Evolutionary conservation across 2,329 filamentous ascomycete genomes (phyloP).

Genomic region (Bertia moriformis): DNA sequence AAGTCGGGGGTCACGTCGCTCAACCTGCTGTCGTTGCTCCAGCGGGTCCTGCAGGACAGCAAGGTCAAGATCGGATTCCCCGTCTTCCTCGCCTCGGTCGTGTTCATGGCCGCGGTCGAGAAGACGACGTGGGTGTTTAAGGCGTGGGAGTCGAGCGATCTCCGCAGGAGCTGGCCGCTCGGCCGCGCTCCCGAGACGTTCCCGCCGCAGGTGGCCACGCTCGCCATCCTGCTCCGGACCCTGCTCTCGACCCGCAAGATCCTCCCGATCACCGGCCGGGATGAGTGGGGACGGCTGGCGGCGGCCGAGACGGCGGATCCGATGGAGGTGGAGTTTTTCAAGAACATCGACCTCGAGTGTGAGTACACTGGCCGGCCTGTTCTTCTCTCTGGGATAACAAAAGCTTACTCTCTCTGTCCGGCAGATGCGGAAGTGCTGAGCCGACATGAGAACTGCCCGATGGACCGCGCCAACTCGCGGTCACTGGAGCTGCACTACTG

Average conservation of each 20-base stretch:
- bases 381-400: slow-evolving; percentile 2
- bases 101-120: slow-evolving; percentile 51
- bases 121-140: slow-evolving; percentile 58
- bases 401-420: background rate
- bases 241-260: slow-evolving; percentile 44
- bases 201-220: slow-evolving; percentile 40
- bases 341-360: slow-evolving; percentile 41
- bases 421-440: slow-evolving; percentile 11
- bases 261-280: slow-evolving; percentile 34
- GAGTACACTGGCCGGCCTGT: slow-evolving; percentile 13
- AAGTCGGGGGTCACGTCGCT: slow-evolving; percentile 46
- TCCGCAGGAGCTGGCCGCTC: slow-evolving; percentile 45
- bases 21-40: slow-evolving; percentile 41
- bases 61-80: slow-evolving; percentile 43
- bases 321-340: slow-evolving; percentile 33
- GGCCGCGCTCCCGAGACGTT: slow-evolving; percentile 39
- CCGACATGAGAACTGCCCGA: slow-evolving; percentile 11
- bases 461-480: slow-evolving; percentile 21
- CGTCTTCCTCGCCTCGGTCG: slow-evolving; percentile 45
- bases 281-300: slow-evolving; percentile 30
- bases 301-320: slow-evolving; percentile 28
- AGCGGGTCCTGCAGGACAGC: slow-evolving; percentile 44
- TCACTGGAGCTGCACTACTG: slow-evolving; percentile 34
- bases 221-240: slow-evolving; percentile 45
- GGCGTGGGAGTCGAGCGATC: slow-evolving; percentile 48